Evolutionary conservation across 306 rosid genomes (phyloP), one percentile per base, ranked within the genome.

Genomic region (Gastrolobium villosum): DNA sequence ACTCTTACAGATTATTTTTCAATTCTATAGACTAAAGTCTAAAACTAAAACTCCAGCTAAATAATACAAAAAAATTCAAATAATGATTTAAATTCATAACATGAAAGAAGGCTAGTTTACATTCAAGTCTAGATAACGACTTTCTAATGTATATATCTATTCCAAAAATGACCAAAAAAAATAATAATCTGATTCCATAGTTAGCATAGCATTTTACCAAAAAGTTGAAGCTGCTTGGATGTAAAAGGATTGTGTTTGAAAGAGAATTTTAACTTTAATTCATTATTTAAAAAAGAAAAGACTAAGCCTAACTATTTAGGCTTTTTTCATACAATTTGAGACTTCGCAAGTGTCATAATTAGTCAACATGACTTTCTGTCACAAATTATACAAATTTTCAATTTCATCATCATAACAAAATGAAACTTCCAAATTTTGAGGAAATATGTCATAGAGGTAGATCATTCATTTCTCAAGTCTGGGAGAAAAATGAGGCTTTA

Each of bases 41-140:
- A 13, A 37, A 54, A 54, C 57, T 2, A 9, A n/a, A 66, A 10
- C 57, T 26, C 20, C 64, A 74, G 36, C 41, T 30, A 54, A 28
- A 43, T 66, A 41, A 54, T 54, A 67, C 28, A 76, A 64, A n/a
- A n/a, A n/a, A n/a, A n/a, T 67, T 56, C 61, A 67, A 56, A 20
- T 10, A 20, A 44, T 56, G 46, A 5, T n/a, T 45, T 10, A 7
- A 1, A 57, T 32, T 10, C 69, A 55, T 74, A 66, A 3, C 34
- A 6, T 32, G 52, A 68, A 68, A 59, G 20, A 26, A 30, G 14
- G 28, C 40, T 20, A 28, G 13, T 32, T 26, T 54, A 10, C 26
- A 20, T 8, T 20, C 15, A 8, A 26, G n/a, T 5, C 37, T 41
- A 9, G 20, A 28, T 10, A 65, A 11, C 3, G 44, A 26, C 36